Evolutionary conservation across 1,284 basidiomycete genomes (phyloP).

Genomic region (Schizophyllum commune): DNA sequence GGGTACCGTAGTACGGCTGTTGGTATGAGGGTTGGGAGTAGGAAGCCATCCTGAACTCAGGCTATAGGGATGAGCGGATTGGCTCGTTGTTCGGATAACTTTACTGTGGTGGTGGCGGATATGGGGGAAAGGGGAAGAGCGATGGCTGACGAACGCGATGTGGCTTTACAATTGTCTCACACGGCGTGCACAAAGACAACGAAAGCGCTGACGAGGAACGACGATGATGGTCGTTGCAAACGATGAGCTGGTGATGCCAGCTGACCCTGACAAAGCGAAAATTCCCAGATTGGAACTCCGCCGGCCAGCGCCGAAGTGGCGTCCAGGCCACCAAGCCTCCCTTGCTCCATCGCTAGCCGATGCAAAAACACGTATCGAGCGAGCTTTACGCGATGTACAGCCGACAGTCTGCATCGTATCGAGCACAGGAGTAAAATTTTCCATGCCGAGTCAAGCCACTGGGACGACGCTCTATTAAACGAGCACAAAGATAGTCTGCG

Average conservation of each 20-base stretch:
- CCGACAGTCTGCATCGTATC: too few relatives aligned
- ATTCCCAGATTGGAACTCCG: neutral
- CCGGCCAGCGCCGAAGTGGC: neutral
- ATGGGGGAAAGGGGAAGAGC: neutral
- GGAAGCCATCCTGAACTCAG: neutral
- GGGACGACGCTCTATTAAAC: too few relatives aligned
- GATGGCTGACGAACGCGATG: neutral
- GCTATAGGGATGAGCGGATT: neutral
- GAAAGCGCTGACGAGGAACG: neutral
- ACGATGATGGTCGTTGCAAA: neutral
- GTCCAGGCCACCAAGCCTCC: too few relatives aligned
- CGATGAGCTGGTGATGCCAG: neutral
- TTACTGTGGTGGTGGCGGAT: neutral
- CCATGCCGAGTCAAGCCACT: too few relatives aligned
- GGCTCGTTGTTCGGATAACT: neutral
- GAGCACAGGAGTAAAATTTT: too few relatives aligned
- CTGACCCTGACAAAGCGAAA: neutral
- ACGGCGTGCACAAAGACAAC: neutral
- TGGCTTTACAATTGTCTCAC: neutral
- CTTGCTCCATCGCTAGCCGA: too few relatives aligned
- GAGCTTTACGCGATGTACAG: too few relatives aligned
- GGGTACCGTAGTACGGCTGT: neutral
- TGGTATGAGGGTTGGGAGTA: neutral
- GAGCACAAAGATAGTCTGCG: too few relatives aligned
- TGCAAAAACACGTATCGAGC: too few relatives aligned